Evolutionary conservation across 495 filamentous ascomycete species (phyloP).

Genomic region (Cladorrhinum samala): DNA sequence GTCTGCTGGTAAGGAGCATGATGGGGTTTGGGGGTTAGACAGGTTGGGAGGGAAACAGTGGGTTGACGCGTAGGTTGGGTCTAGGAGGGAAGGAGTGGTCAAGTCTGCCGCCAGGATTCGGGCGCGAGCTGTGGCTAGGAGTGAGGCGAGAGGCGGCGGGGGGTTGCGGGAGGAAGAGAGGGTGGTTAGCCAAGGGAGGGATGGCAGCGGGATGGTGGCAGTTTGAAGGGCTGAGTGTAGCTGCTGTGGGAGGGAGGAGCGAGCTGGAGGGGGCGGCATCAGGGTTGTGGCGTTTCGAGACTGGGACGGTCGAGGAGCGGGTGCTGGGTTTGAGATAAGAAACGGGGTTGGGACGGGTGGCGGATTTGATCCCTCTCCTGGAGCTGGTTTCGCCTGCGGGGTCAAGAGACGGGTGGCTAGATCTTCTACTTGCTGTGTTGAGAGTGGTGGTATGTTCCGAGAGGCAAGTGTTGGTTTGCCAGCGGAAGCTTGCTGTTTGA

Average conservation of each 20-base stretch:
- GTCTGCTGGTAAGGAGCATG: slow-evolving; percentile 43
- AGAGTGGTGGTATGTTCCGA: no score
- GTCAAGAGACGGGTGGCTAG: no score
- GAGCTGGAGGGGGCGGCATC: slow-evolving; percentile 1
- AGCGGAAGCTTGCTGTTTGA: slow-evolving; percentile 3
- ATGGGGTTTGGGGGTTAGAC: slow-evolving; percentile 30
- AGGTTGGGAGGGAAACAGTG: slow-evolving; percentile 55
- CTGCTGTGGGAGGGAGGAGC: slow-evolving; percentile 29
- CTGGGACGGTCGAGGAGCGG: background rate
- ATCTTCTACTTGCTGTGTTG: no score
- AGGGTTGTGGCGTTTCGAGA: background rate
- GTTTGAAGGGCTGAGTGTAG: slow-evolving; percentile 30
- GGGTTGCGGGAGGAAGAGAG: slow-evolving; percentile 29
- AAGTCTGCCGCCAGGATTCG: slow-evolving; percentile 77
- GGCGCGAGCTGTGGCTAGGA: slow-evolving; percentile 72
- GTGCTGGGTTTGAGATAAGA: background rate
- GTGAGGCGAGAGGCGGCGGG: slow-evolving; percentile 60
- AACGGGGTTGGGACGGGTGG: background rate
- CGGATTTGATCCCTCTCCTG: no score
- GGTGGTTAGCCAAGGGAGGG: slow-evolving; percentile 30
- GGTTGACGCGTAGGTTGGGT: slow-evolving; percentile 30
- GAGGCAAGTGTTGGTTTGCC: no score
- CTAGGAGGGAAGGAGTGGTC: slow-evolving; percentile 50
- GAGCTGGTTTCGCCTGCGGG: no score
- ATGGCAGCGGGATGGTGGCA: slow-evolving; percentile 33